Conservation (phyloP, 768 basidiomycete species). For the Leucocoprinus sp. region DNA sequence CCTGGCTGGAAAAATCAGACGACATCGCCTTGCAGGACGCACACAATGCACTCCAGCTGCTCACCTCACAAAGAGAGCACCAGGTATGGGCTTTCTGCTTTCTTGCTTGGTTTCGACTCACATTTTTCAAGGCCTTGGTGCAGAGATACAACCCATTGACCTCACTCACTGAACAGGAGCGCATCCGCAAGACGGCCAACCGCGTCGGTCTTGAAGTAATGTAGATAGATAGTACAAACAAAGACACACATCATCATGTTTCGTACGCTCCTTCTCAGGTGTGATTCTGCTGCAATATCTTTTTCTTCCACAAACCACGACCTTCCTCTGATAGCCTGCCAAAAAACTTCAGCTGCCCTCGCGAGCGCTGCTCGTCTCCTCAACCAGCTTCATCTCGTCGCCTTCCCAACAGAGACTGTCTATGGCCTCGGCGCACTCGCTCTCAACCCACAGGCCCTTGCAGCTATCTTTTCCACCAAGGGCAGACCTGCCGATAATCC, state of each 20-base stretch:
- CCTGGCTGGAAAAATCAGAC: constrained; percentile 37
- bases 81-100: constrained; percentile 43
- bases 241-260: constrained; percentile 8
- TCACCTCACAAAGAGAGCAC: constrained; percentile 67
- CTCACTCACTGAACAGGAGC: constrained; percentile 73
- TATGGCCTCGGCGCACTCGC: constrained; percentile 95
- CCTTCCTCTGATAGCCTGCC: constrained; percentile 39
- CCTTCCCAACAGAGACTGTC: constrained; percentile 96
- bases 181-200: constrained; percentile 76
- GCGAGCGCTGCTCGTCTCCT: constrained; percentile 49
- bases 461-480: constrained; percentile 79
- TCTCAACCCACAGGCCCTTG: constrained; percentile 50
- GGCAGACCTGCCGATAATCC: constrained; percentile 95
- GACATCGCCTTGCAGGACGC: constrained; percentile 35
- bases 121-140: constrained; percentile 53
- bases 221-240: not conserved
- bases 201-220: constrained; percentile 70
- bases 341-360: constrained; percentile 46
- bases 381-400: constrained; percentile 48
- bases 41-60: constrained; percentile 55
- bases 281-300: constrained; percentile 54
- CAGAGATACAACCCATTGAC: constrained; percentile 83
- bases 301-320: constrained; percentile 41
- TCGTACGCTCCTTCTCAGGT: constrained; percentile 42
- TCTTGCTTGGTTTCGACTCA: not conserved